These are phyloP conservation scores for Eucalyptus marginata DNA, from an alignment of 345 rosid species.

Conservation along the genomic window DNA sequence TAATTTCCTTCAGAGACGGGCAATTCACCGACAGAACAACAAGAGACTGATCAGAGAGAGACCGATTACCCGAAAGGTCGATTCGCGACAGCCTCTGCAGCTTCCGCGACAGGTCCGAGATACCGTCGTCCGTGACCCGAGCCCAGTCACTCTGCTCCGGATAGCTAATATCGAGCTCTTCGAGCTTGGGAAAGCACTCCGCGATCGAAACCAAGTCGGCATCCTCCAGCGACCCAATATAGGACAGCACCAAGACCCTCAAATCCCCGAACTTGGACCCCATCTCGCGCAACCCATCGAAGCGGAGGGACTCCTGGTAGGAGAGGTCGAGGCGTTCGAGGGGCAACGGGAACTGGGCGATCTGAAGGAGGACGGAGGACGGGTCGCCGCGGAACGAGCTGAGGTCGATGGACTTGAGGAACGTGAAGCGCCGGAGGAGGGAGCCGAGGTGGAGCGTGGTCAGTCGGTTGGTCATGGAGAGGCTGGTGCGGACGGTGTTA, in stretches of 20 bases:
- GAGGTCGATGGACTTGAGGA: conserved; percentile 24
- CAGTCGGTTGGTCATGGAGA: conserved; percentile 21
- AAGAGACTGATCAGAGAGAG: conserved; percentile 47
- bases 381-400: not conserved
- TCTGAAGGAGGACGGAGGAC: conserved; percentile 5
- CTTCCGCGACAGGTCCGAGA: not conserved
- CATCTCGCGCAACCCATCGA: too few relatives aligned
- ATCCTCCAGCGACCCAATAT: not conserved
- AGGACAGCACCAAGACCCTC: too few relatives aligned
- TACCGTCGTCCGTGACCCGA: too few relatives aligned
- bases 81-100: conserved; percentile 34
- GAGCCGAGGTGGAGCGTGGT: conserved; percentile 3
- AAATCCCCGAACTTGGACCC: too few relatives aligned
- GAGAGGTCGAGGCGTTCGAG: too few relatives aligned
- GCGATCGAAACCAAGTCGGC: conserved; percentile 27
- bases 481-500: conserved; percentile 29
- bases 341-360: not conserved
- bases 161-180: conserved; percentile 22
- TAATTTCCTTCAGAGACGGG: conserved; percentile 21
- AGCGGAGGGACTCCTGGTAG: too few relatives aligned
- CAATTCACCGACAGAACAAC: conserved; percentile 26
- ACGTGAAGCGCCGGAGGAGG: conserved; percentile 22
- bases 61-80: conserved; percentile 52
- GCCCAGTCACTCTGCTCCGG: too few relatives aligned
- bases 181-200: conserved; percentile 28